phyloP scores from a whole-genome alignment of 495 filamentous ascomycete genomes.

The Amorphotheca resinae region DNA sequence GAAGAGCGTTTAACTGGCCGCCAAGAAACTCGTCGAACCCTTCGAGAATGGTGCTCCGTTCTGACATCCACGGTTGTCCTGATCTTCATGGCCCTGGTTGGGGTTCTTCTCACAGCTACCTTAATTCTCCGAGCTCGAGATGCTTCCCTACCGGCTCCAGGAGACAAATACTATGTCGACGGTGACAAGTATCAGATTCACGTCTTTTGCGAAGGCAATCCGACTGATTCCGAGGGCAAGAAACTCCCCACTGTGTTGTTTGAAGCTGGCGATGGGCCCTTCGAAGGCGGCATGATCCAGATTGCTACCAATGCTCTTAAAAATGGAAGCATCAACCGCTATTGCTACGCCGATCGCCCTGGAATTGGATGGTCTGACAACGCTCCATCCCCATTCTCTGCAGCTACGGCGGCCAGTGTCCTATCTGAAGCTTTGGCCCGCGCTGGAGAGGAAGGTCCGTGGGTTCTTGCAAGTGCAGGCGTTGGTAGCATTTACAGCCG shows the following conservation, averaged over 20 bases:
- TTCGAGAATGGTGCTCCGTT: slow-evolving; percentile 77
- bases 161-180: slow-evolving; percentile 66
- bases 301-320: slow-evolving; percentile 53
- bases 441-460: slow-evolving; percentile 76
- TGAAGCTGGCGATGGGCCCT: slow-evolving; percentile 66
- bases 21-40: slow-evolving; percentile 68
- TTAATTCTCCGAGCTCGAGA: slow-evolving; percentile 68
- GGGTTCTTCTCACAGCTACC: slow-evolving; percentile 63
- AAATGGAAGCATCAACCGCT: slow-evolving; percentile 68
- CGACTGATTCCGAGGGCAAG: slow-evolving; percentile 32
- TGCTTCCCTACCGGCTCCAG: slow-evolving; percentile 53
- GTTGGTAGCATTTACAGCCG: slow-evolving; percentile 78
- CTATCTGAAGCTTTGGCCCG: slow-evolving; percentile 71
- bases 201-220: slow-evolving; percentile 65
- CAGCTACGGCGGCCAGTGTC: slow-evolving; percentile 76
- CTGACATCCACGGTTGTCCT: slow-evolving; percentile 59
- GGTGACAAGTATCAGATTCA: slow-evolving; percentile 74
- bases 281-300: slow-evolving; percentile 62
- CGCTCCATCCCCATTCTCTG: slow-evolving; percentile 83
- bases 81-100: slow-evolving; percentile 48
- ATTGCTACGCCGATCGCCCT: slow-evolving; percentile 93
- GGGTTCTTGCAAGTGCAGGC: slow-evolving; percentile 52
- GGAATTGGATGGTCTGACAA: slow-evolving; percentile 86
- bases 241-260: slow-evolving; percentile 60
- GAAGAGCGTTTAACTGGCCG: slow-evolving; percentile 87